A percentile compares a stretch with the other conserved stretches of the same genome.
Conservation (phyloP, 352 stramenopile species). For the Blastocystis sp. region DNA sequence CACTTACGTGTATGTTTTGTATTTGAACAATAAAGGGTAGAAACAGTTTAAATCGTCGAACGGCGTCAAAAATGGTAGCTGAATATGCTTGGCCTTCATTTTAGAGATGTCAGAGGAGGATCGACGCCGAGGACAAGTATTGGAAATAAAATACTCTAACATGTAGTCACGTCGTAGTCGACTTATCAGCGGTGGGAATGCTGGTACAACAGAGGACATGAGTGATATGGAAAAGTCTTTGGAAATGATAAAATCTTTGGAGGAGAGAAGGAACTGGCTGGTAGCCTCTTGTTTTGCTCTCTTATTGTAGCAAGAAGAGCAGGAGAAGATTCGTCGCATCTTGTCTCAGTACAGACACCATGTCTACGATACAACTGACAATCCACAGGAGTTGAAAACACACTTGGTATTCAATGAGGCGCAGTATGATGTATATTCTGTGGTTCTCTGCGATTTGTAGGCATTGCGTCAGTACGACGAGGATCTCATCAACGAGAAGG, state of each 20-base stretch:
- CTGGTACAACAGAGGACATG: background rate
- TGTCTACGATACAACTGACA: background rate
- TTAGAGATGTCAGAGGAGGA: slow-evolving; percentile 39
- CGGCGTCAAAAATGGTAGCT: background rate
- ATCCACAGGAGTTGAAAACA: slow-evolving; percentile 33
- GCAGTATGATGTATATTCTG: background rate
- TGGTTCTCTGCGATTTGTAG: background rate
- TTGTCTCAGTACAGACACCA: background rate
- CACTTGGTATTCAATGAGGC: slow-evolving; percentile 50
- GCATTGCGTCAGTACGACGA: slow-evolving; percentile 18
- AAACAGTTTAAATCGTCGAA: background rate
- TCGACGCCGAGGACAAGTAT: background rate
- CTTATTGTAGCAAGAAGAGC: background rate
- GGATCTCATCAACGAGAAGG: slow-evolving; percentile 48
- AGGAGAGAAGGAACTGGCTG: background rate
- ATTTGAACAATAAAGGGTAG: background rate
- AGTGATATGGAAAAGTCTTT: background rate
- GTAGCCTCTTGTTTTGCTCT: background rate
- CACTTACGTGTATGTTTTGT: background rate
- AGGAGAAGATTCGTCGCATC: background rate
- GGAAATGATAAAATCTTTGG: background rate
- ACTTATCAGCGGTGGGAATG: background rate
- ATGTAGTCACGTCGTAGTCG: background rate
- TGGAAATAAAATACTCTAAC: background rate
- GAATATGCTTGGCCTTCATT: background rate